phyloP scores from a whole-genome alignment of 176 grass and related monocot species.

The Avena atlantica region DNA sequence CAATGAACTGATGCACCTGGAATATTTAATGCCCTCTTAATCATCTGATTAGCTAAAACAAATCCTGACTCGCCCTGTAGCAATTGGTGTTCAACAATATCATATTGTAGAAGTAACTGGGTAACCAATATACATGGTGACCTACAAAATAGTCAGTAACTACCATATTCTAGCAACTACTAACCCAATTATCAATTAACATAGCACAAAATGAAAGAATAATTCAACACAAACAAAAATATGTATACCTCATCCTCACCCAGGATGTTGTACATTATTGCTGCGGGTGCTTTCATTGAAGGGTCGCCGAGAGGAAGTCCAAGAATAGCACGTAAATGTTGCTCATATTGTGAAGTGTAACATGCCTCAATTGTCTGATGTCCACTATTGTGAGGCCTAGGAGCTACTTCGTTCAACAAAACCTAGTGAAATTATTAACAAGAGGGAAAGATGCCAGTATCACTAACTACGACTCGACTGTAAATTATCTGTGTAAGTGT shows the following conservation, averaged over 20 bases:
- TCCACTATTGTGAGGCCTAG: conserved; percentile 96
- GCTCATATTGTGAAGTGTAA: conserved; percentile 96
- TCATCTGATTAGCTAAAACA: conserved; percentile 64
- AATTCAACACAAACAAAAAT: conserved; percentile 10
- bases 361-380: conserved; percentile 96
- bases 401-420: conserved; percentile 93
- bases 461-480: background rate
- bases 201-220: conserved; percentile 29
- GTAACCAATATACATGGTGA: background rate
- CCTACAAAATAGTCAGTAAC: conserved; percentile 25
- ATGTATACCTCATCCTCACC: conserved; percentile 80
- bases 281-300: conserved; percentile 78
- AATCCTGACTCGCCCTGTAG: conserved; percentile 81
- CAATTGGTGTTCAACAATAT: conserved; percentile 15
- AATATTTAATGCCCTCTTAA: conserved; percentile 68
- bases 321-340: conserved; percentile 94
- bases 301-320: conserved; percentile 91
- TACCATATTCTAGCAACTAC: background rate
- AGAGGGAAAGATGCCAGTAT: conserved; percentile 19
- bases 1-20: conserved; percentile 85
- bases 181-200: conserved; percentile 29
- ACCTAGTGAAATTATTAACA: conserved; percentile 53
- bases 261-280: conserved; percentile 98
- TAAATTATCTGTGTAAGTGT: background rate
- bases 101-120: conserved; percentile 24